Base-by-base conservation (phyloP, 495 filamentous ascomycete genomes). In the Penicillium waksmanii region DNA sequence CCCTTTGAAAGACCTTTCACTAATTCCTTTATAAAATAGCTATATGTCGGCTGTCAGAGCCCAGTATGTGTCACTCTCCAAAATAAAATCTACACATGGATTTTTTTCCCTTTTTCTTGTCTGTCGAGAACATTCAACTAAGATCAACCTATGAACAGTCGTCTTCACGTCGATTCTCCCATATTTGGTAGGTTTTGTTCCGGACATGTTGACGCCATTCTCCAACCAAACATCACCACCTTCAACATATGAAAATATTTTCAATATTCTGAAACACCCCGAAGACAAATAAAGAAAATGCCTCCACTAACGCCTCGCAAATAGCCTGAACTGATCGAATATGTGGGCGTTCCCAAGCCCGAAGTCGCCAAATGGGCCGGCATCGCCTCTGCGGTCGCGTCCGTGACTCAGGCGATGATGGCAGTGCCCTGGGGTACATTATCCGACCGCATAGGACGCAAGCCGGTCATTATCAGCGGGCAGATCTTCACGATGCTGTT, bases 91-190 rank as follows among this genome's bases (percentile, higher is more conserved):
- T 34, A 50, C 25, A 21, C 18, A 21, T 19, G 18, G 36, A 38
- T 38, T 38, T 38, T 38, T 38, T 38, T 12, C 3, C 13, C 13
- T 38, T 9, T 38, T 38, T 38, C 1, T n/a, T 11, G 5, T 13
- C 10, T 6, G 27, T 7, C 27, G 1, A 31, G 27, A 31, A 31
- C 8, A 31, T 31, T 53, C 23, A 52, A 42, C 57, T 53, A 61
- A 60, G 15, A 49, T 5, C 9, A 42, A 36, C 40, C 18, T 46
- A 27, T 11, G 31, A 34, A 56, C 80, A 50, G 78, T 96, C 40
- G 88, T 91, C 23, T 77, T 92, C 62, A 96, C 93, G 5, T 93
- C 89, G 9, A 85, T 96, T 60, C 90, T 89, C 60, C 94, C 94
- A 15, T 98, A 98, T 70, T 82, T 98, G 38, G 78, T 80, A 70